Evolutionary conservation across 768 basidiomycete species (phyloP).

Genomic region (Suillus sp.): DNA sequence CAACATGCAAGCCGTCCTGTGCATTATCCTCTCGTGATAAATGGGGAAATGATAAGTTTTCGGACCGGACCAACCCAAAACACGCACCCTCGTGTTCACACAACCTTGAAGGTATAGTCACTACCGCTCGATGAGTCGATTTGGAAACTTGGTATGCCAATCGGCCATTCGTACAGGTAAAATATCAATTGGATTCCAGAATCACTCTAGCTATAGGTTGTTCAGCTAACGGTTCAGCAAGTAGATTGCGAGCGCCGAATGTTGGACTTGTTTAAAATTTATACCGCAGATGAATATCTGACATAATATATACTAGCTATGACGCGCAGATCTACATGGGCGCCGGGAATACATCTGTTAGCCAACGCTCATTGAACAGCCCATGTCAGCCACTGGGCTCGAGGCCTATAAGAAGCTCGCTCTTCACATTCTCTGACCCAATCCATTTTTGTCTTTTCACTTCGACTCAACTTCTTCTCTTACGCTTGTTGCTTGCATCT

Average conservation of each 20-base stretch:
- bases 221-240: not conserved
- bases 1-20: not conserved
- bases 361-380: constrained; percentile 1
- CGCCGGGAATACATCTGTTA: not conserved
- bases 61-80: not conserved
- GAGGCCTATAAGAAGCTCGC: constrained; percentile 8
- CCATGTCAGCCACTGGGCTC: constrained; percentile 10
- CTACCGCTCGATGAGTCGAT: not conserved
- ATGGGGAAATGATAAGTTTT: not conserved
- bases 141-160: not conserved
- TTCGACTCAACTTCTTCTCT: not conserved
- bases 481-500: not conserved
- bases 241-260: not conserved
- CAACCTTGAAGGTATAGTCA: not conserved
- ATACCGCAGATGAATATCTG: not conserved
- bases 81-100: not conserved
- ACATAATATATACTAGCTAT: not conserved
- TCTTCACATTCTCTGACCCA: not conserved
- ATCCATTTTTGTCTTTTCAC: not conserved
- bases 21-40: not conserved
- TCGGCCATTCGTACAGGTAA: not conserved
- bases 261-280: not conserved
- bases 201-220: not conserved
- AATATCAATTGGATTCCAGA: not conserved
- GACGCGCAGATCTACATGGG: not conserved